A percentile compares a stretch with the other conserved stretches of the same genome.
Evolutionary conservation across 164 flowering plant genomes (phyloP).

Genomic region (Malania oleifera): DNA sequence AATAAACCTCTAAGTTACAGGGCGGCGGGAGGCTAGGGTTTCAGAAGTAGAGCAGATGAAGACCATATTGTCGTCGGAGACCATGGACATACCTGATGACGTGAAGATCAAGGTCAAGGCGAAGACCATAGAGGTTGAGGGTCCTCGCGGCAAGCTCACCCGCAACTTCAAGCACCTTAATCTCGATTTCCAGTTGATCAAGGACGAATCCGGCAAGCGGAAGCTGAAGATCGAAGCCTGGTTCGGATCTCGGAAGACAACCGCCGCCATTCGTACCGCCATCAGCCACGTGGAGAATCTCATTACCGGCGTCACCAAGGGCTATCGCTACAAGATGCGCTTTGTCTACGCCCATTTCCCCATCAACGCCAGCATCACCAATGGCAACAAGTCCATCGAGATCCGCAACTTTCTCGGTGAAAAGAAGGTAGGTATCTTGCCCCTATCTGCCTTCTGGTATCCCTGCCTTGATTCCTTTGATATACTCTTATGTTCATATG

Average conservation of each 20-base stretch:
- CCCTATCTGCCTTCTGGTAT: too few species aligned
- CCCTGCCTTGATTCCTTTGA: too few species aligned
- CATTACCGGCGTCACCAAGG: conserved; percentile 63
- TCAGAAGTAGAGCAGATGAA: conserved; percentile 51
- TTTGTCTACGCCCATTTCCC: conserved; percentile 74
- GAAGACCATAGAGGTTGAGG: conserved; percentile 51
- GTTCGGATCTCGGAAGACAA: conserved; percentile 58
- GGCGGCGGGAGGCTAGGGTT: too few species aligned
- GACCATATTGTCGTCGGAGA: conserved; percentile 58
- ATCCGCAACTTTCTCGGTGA: conserved; percentile 44
- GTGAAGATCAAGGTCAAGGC: conserved; percentile 49
- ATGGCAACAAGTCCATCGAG: conserved; percentile 27
- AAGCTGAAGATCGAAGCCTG: conserved; percentile 59
- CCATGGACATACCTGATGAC: conserved; percentile 65
- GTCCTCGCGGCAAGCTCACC: conserved; percentile 55
- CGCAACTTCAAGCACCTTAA: conserved; percentile 64
- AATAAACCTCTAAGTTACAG: too few species aligned
- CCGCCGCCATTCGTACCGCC: conserved; percentile 65
- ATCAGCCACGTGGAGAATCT: conserved; percentile 54
- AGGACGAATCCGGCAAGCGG: conserved; percentile 46
- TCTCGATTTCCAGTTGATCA: conserved; percentile 56
- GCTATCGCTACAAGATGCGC: conserved; percentile 63
- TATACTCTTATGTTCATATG: too few species aligned
- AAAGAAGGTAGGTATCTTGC: conserved; percentile 25
- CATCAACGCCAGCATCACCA: conserved; percentile 57